Evolutionary conservation across 345 rosid species (phyloP), one percentile per base, ranked within the genome.

Genomic region (Citrus inodora): DNA sequence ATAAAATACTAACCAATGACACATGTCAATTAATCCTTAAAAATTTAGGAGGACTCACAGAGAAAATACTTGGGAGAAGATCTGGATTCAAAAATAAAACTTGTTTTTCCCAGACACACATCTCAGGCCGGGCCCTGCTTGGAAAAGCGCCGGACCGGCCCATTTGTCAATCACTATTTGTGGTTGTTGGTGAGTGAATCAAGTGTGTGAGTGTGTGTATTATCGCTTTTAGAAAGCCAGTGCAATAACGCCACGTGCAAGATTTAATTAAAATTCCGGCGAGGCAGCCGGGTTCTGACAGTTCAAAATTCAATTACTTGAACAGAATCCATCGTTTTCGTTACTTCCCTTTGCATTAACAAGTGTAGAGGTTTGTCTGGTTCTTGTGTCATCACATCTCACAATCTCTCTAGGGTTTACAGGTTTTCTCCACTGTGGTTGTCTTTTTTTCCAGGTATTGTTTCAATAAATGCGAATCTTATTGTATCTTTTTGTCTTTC

Each of bases 21-120:
- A 9, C 11, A 0, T 38, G 0, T 38, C 0, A 2, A 8, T 38
- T 0, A 1, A 38, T 8, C 0, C 0, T 38, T 7, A 38, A 38
- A 38, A 38, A 0, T 8, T 37, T 7, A 38, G 0, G 3, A 8
- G 11, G 0, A 8, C 0, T 9, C 0, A 0, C 0, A 9, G 10
- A 38, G 0, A 38, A 38, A 38, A 2, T 7, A 0, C 2, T 0
- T 0, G 0, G 0, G 0, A 38, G 9, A 6, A 7, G 0, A 38
- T 38, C 0, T 7, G 3, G 11, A 38, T 38, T 7, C 42, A 42
- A 42, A 11, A 10, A 3, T 42, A 46, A 46, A 3, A 13, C 48
- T 0, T 42, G 14, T 42, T 42, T 42, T 42, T 10, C 14, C 13
- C 14, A 10, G 48, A 0, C 48, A 2, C 14, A 0, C 14, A 10